These are phyloP conservation scores for Colletotrichum liriopes DNA, from an alignment of 2,329 filamentous ascomycete species.

Conservation along the genomic window DNA sequence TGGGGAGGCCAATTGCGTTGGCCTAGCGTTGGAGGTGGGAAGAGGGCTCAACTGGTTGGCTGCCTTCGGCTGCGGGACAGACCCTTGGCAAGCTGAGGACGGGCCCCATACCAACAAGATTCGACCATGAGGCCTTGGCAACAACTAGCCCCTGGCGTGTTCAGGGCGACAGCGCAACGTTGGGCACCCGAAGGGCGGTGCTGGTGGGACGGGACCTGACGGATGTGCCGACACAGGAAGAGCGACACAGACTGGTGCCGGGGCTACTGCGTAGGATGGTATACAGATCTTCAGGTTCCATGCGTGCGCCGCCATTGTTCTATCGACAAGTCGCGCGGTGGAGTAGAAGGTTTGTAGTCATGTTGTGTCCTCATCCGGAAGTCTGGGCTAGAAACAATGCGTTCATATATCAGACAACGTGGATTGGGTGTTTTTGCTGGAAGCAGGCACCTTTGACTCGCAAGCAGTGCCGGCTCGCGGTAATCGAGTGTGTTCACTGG, in stretches of 20 bases:
- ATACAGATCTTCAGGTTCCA: conserved; percentile 8
- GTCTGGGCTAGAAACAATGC: not conserved
- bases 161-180: conserved; percentile 14
- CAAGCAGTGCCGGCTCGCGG: not conserved
- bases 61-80: not conserved
- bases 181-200: conserved; percentile 10
- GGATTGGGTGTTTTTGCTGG: not conserved
- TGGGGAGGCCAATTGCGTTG: not conserved
- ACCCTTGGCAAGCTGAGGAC: conserved; percentile 35
- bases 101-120: conserved; percentile 1
- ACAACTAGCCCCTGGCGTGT: conserved; percentile 15
- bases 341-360: not conserved
- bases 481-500: not conserved
- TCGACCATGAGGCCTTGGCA: conserved; percentile 6
- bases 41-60: not conserved
- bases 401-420: not conserved
- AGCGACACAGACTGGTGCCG: not conserved
- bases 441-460: not conserved
- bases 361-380: not conserved
- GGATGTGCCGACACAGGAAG: conserved; percentile 17
- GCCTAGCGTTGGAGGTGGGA: conserved; percentile 12
- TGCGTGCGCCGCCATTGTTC: not conserved
- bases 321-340: not conserved
- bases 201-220: conserved; percentile 27
- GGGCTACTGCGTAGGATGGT: not conserved